phyloP scores from a whole-genome alignment of 192 early-diverging fungal species.

The Coemansia sp. region DNA sequence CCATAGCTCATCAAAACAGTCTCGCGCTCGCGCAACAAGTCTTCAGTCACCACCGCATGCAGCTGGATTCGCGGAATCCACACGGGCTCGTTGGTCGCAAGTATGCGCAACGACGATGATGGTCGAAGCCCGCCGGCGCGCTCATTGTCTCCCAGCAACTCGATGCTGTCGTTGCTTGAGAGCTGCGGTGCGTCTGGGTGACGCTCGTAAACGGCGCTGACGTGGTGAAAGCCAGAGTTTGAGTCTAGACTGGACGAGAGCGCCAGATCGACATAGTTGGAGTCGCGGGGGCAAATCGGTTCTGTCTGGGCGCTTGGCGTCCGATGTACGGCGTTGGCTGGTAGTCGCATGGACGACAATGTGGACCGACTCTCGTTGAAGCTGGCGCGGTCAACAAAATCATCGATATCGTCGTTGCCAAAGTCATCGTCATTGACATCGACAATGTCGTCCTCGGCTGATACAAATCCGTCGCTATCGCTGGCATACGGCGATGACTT shows the following conservation, averaged over 20 bases:
- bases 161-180: not conserved
- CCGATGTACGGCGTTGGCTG: conserved; percentile 28
- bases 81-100: conserved; percentile 62
- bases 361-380: not conserved
- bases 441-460: conserved; percentile 41
- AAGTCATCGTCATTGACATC: not conserved
- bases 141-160: conserved; percentile 7
- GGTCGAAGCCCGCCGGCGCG: conserved; percentile 57
- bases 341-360: conserved; percentile 25
- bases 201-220: conserved; percentile 43
- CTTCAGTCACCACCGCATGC: conserved; percentile 81
- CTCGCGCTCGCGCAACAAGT: conserved; percentile 83
- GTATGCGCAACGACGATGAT: conserved; percentile 51
- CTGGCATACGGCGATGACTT: conserved; percentile 25
- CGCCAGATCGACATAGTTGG: conserved; percentile 44
- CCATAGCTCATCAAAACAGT: conserved; percentile 76
- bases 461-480: conserved; percentile 55
- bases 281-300: conserved; percentile 2
- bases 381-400: conserved; percentile 9
- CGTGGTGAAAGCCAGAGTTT: conserved; percentile 48
- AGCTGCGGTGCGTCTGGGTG: not conserved
- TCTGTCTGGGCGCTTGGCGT: not conserved
- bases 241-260: conserved; percentile 51
- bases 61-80: conserved; percentile 71
- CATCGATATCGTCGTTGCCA: conserved; percentile 3